Evolutionary conservation across 148 eudicot species (phyloP).

Genomic region (Agrostemma githago): DNA sequence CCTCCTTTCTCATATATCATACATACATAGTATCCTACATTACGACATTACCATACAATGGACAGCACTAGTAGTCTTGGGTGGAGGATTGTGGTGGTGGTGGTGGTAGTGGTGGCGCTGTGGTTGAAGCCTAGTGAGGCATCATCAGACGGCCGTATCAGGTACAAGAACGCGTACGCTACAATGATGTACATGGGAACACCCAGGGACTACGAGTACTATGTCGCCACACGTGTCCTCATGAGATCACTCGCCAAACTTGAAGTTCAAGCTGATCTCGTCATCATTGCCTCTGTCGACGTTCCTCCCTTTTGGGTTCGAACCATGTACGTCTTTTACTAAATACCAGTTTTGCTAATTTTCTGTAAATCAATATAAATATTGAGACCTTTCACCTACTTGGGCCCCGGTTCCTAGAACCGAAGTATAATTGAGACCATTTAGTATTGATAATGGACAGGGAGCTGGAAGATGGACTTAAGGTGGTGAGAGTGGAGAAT

Average conservation of each 20-base stretch:
- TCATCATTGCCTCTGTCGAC: conserved; percentile 91
- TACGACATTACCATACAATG: not conserved
- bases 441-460: conserved; percentile 29
- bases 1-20: not conserved
- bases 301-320: conserved; percentile 76
- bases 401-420: too few species aligned
- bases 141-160: not conserved
- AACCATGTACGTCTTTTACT: conserved; percentile 49
- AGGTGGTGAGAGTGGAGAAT: conserved; percentile 81
- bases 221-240: conserved; percentile 87
- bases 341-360: too few species aligned
- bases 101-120: not conserved
- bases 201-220: conserved; percentile 92
- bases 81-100: conserved; percentile 2
- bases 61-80: not conserved
- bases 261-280: conserved; percentile 75
- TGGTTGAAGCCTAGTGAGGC: not conserved
- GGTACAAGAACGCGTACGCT: conserved; percentile 69
- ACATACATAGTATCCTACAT: not conserved
- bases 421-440: too few species aligned
- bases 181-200: conserved; percentile 99
- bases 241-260: conserved; percentile 57
- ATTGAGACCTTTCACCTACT: too few species aligned
- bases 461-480: conserved; percentile 81
- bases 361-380: too few species aligned